Base-by-base conservation (phyloP, 2,329 filamentous ascomycete species). In the Dothistroma pini region DNA sequence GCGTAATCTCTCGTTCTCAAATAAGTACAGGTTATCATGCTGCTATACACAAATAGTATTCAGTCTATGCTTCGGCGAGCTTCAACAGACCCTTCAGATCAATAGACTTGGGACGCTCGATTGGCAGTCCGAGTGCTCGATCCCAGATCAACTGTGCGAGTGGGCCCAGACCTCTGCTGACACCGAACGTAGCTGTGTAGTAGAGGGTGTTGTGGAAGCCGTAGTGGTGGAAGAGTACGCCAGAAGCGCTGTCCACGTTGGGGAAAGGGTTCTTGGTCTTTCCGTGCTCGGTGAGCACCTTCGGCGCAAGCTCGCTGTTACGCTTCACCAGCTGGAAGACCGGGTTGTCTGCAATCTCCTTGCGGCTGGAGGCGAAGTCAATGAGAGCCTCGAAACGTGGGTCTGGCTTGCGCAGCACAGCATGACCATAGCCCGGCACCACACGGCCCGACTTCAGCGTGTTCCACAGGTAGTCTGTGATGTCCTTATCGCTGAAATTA, bases 51-150 rank as follows among this genome's bases (percentile, higher is more conserved):
- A n/a, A 44, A 7, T 4, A 6, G 11, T 32, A 11, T 51, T 19
- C 14, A 32, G 31, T 57, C 44, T 58, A 63, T 9, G 44, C 71
- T 58, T 75, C 72, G 25, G 79, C 77, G 68, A 79, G 76, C 69
- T 93, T 89, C 68, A 96, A 79, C 68, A 99, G 80, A 11, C 93
- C 93, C 76, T 90, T 84, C 59, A 99, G 81, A 79, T 96, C 95
- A 75, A 97, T 96, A 78, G 91, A 96, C 89, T 99, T 99, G 54
- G 95, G 95, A 64, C 93, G 84, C 86, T 99, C 95, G 72, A 99
- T 99, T 11, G 95, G 95, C 74, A 97, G 81, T 57, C 95, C 95
- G 65, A 99, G 79, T 16, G 93, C 93, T 54, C 95, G 86, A 76
- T 97, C 93, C 95, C 95, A 97, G 75, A 99, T 89, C 66, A 99